A percentile compares a stretch with the other conserved stretches of the same genome.
Conservation (phyloP, 1,284 basidiomycete genomes). For the Sanguinoderma infundibulare region DNA sequence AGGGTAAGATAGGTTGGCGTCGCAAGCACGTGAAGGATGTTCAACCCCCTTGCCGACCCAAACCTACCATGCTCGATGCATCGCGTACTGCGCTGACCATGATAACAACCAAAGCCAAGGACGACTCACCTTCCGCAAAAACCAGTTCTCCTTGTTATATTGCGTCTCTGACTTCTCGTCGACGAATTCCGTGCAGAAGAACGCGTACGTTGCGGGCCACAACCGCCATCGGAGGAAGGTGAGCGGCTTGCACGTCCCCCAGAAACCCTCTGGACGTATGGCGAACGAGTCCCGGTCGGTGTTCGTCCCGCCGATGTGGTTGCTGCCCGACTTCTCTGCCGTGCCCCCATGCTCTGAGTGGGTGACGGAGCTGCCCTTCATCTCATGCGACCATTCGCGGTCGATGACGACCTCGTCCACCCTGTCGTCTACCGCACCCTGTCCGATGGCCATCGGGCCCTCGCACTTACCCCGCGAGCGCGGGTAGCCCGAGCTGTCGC, state of each 20-base stretch:
- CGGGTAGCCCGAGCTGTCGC: constrained; percentile 41
- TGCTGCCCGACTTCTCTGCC: constrained; percentile 50
- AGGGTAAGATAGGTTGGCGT: not conserved
- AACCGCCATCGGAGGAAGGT: constrained; percentile 44
- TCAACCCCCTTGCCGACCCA: too few species aligned
- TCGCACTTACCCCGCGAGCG: too few species aligned
- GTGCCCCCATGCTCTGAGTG: constrained; percentile 54
- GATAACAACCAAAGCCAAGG: not conserved
- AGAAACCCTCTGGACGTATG: constrained; percentile 36
- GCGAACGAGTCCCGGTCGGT: constrained; percentile 40
- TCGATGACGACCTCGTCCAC: constrained; percentile 78
- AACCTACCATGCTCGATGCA: too few species aligned
- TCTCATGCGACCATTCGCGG: constrained; percentile 64
- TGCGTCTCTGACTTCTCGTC: constrained; percentile 63
- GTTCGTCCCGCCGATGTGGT: constrained; percentile 35
- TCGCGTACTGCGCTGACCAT: too few species aligned
- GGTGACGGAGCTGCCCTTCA: constrained; percentile 49
- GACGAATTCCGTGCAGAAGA: constrained; percentile 61
- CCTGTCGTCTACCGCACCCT: too few species aligned
- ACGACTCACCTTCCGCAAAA: constrained; percentile 47
- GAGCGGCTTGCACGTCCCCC: constrained; percentile 33
- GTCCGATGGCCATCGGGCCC: too few species aligned
- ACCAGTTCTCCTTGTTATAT: constrained; percentile 60
- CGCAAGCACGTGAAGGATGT: too few species aligned
- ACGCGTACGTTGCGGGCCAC: constrained; percentile 45